These are phyloP conservation scores for Cucurbita pepo DNA, from an alignment of 306 rosid genomes.

Conservation along the genomic window DNA sequence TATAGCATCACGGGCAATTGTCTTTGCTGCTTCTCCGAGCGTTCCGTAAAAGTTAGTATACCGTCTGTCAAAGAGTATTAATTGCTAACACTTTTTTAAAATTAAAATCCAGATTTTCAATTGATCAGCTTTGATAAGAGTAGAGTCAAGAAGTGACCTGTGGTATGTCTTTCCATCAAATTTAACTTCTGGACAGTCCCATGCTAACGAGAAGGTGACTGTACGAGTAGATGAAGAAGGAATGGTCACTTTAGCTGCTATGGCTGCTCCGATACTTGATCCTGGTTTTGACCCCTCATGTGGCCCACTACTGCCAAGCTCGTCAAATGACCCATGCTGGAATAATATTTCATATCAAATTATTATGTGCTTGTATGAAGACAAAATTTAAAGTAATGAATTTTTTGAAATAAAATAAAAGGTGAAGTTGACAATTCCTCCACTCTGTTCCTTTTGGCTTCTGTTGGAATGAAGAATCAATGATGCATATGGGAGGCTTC, in stretches of 20 bases:
- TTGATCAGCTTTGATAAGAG: not conserved
- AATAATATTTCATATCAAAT: not conserved
- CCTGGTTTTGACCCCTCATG: conserved; percentile 47
- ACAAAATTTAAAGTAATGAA: no score
- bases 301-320: conserved; percentile 22
- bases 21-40: conserved; percentile 59
- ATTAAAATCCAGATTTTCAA: not conserved
- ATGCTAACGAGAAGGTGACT: conserved; percentile 80
- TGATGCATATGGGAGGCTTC: not conserved
- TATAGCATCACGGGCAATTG: conserved; percentile 70
- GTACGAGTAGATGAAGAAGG: conserved; percentile 43
- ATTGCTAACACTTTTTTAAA: no score
- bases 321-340: conserved; percentile 77
- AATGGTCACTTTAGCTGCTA: conserved; percentile 65
- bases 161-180: conserved; percentile 51
- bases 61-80: conserved; percentile 25
- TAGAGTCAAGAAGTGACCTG: conserved; percentile 25
- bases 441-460: not conserved
- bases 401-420: not conserved
- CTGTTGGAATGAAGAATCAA: not conserved
- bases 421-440: not conserved
- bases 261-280: conserved; percentile 83
- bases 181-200: conserved; percentile 83
- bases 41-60: conserved; percentile 70
- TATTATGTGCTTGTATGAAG: no score